A percentile compares a stretch with the other conserved stretches of the same genome.
Evolutionary conservation across 495 filamentous ascomycete species (phyloP).

Genomic region (Trichoderma gamsii): DNA sequence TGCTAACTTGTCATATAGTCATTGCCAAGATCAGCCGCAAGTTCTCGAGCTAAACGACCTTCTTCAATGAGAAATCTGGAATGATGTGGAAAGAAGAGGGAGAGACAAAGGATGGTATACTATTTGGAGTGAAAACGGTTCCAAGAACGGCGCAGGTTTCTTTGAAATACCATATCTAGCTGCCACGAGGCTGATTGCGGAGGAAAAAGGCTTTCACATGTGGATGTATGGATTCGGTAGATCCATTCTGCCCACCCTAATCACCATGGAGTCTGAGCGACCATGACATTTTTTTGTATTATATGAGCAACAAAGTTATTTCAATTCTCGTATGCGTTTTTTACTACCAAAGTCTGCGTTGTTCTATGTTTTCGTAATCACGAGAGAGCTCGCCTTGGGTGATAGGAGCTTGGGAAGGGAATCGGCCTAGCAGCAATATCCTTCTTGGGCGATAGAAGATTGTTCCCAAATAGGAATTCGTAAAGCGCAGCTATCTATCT

Average conservation of each 20-base stretch:
- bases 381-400: background rate
- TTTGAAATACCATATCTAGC: background rate
- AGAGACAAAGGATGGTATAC: background rate
- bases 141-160: background rate
- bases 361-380: background rate
- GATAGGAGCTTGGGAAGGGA: background rate
- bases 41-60: constrained; percentile 60
- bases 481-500: background rate
- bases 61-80: background rate
- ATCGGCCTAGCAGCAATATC: background rate
- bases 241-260: background rate
- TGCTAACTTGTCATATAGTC: constrained; percentile 50
- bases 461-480: background rate
- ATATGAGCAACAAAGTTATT: constrained; percentile 10
- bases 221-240: constrained; percentile 4
- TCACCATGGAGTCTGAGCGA: constrained; percentile 11
- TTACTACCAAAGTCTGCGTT: background rate
- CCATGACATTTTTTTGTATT: constrained; percentile 13
- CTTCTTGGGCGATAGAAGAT: background rate
- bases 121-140: background rate
- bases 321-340: background rate
- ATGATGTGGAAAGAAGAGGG: constrained; percentile 10
- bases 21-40: constrained; percentile 93
- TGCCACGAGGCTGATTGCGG: background rate
- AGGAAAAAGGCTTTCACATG: background rate